Percentiles rank a stretch among this genome's conserved stretches.
These are phyloP conservation scores for Penicillium aurantiogriseum DNA, from an alignment of 2,329 filamentous ascomycete species.

Conservation along the genomic window DNA sequence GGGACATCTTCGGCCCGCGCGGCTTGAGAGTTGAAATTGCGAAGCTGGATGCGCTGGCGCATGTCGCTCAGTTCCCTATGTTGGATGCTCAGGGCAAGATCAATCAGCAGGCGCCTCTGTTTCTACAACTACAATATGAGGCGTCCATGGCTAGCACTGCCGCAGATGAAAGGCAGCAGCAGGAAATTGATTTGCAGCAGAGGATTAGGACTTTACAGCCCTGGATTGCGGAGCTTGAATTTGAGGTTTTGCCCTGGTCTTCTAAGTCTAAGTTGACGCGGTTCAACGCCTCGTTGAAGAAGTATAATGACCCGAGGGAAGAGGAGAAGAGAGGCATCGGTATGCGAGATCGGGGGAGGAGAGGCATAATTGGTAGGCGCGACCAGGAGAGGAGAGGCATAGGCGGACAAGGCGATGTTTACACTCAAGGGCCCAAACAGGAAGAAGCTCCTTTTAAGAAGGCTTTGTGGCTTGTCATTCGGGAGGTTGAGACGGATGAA, in stretches of 20 bases:
- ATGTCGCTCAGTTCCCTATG: conserved; percentile 27
- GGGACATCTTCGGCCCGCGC: conserved; percentile 25
- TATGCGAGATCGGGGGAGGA: background rate
- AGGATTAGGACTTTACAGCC: conserved; percentile 22
- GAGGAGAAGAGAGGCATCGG: background rate
- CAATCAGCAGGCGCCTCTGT: conserved; percentile 18
- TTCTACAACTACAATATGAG: conserved; percentile 13
- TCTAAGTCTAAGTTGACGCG: conserved; percentile 23
- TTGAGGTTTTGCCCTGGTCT: conserved; percentile 23
- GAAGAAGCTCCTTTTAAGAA: conserved; percentile 13
- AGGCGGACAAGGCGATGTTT: background rate
- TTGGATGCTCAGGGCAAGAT: conserved; percentile 25
- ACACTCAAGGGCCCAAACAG: background rate
- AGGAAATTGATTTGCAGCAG: conserved; percentile 13
- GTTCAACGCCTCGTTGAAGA: conserved; percentile 27
- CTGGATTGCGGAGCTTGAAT: conserved; percentile 29
- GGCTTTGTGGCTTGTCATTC: conserved; percentile 20
- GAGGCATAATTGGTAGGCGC: background rate
- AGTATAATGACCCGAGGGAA: conserved; percentile 14
- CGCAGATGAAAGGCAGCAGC: background rate
- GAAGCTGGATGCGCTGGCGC: conserved; percentile 28
- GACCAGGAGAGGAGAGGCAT: background rate
- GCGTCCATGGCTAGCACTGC: background rate
- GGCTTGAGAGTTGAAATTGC: conserved; percentile 29
- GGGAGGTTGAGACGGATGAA: conserved; percentile 3